phyloP scores from a whole-genome alignment of 164 flowering plant species.

The Kalanchoe fedtschenkoi region DNA sequence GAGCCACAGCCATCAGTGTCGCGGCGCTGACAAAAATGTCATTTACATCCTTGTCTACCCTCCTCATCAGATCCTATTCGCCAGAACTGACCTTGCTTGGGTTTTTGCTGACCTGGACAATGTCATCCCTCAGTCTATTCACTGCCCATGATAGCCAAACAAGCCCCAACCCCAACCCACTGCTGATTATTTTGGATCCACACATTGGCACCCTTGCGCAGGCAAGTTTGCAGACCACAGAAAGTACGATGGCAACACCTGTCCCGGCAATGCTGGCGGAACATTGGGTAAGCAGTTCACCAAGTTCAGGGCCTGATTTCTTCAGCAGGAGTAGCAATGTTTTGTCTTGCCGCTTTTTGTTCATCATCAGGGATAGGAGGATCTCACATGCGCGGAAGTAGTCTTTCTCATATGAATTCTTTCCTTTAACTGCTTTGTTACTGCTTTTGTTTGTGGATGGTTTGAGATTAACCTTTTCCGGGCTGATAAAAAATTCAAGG shows the following conservation, averaged over 20 bases:
- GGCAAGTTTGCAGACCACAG: constrained; percentile 39
- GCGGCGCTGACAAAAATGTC: constrained; percentile 67
- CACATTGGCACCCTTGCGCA: constrained; percentile 46
- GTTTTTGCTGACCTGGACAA: constrained; percentile 36
- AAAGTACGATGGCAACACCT: constrained; percentile 69
- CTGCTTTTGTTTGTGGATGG: constrained; percentile 32
- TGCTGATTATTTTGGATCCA: constrained; percentile 42
- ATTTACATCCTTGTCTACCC: constrained; percentile 41
- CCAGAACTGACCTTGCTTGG: constrained; percentile 26
- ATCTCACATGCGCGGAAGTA: constrained; percentile 73
- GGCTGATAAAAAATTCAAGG: constrained; percentile 24
- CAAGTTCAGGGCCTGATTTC: constrained; percentile 60
- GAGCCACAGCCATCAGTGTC: constrained; percentile 43
- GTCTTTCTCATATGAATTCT: constrained; percentile 49
- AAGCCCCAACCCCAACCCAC: constrained; percentile 63
- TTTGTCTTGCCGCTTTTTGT: constrained; percentile 29
- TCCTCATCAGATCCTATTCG: constrained; percentile 49
- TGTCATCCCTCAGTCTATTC: constrained; percentile 44
- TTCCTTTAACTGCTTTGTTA: constrained; percentile 28
- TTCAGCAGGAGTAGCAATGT: constrained; percentile 36
- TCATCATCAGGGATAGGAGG: constrained; percentile 55
- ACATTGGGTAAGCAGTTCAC: constrained; percentile 51
- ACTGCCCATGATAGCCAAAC: constrained; percentile 88
- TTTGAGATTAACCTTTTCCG: constrained; percentile 39
- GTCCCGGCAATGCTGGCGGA: constrained; percentile 88